Evolutionary conservation across 192 early-diverging fungal species (phyloP).

Genomic region (Cetraspora pellucida): DNA sequence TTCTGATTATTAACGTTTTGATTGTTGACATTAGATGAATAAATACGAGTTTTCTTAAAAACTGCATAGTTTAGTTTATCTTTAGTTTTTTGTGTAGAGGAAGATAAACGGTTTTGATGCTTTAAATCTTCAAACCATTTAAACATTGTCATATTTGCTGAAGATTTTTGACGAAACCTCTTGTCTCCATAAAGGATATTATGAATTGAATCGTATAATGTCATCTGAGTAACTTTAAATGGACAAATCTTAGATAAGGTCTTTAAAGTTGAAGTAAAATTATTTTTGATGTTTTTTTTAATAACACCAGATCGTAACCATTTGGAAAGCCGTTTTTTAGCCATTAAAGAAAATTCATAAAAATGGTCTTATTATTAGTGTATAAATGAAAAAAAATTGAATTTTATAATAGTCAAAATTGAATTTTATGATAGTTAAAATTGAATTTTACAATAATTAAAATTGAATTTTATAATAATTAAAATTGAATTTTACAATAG

Average conservation of each 20-base stretch:
- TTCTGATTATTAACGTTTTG: constrained; percentile 15
- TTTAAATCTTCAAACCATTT: constrained; percentile 1
- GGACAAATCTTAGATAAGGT: constrained; percentile 26
- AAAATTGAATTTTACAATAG: too few relatives aligned
- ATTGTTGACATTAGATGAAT: constrained; percentile 24
- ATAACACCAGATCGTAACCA: constrained; percentile 21
- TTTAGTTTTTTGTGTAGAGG: constrained; percentile 7
- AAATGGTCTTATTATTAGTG: too few relatives aligned
- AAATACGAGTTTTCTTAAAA: constrained; percentile 24
- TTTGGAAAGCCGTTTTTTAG: constrained; percentile 22
- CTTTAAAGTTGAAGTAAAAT: constrained; percentile 20
- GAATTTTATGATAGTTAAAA: too few relatives aligned
- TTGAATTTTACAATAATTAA: too few relatives aligned
- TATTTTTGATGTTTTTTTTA: constrained; percentile 27
- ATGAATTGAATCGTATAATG: constrained; percentile 21
- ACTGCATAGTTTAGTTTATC: constrained; percentile 1
- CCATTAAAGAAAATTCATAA: not conserved
- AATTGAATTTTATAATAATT: too few relatives aligned
- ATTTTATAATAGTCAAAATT: too few relatives aligned
- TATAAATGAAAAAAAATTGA: too few relatives aligned
- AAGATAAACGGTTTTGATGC: constrained; percentile 17
- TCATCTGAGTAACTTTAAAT: not conserved
- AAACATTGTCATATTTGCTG: too few relatives aligned
- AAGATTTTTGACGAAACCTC: constrained; percentile 1
- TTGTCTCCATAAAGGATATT: constrained; percentile 15